phyloP scores from a whole-genome alignment of 2,329 filamentous ascomycete genomes.

The Triangularia setosa region DNA sequence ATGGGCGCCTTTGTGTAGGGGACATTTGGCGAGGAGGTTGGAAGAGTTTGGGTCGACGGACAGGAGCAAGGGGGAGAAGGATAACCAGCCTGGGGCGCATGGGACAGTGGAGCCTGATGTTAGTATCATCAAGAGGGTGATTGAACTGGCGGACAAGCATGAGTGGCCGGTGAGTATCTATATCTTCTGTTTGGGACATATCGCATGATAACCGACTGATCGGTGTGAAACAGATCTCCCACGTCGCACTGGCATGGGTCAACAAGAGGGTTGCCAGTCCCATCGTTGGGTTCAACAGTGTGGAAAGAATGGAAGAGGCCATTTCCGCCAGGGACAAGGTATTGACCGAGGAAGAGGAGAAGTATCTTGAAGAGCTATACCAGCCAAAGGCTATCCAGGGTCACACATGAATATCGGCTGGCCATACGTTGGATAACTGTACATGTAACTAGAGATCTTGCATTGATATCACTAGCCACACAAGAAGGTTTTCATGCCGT shows the following conservation, averaged over 20 bases:
- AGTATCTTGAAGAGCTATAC: slow-evolving; percentile 61
- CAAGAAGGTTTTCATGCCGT: no score
- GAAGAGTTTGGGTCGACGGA: slow-evolving; percentile 27
- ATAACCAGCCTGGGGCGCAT: slow-evolving; percentile 27
- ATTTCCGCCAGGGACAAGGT: slow-evolving; percentile 43
- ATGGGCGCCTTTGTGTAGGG: slow-evolving; percentile 39
- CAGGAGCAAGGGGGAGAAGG: slow-evolving; percentile 33
- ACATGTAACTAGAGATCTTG: background rate
- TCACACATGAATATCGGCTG: slow-evolving; percentile 17
- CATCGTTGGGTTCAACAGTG: slow-evolving; percentile 59
- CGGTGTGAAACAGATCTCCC: slow-evolving; percentile 48
- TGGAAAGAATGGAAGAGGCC: slow-evolving; percentile 59
- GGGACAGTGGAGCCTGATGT: slow-evolving; percentile 34
- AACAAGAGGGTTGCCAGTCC: slow-evolving; percentile 51
- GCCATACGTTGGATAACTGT: background rate
- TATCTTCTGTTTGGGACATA: background rate
- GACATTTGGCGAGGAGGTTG: slow-evolving; percentile 35
- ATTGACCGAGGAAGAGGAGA: slow-evolving; percentile 55
- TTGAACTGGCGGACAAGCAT: slow-evolving; percentile 30
- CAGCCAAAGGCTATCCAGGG: slow-evolving; percentile 46
- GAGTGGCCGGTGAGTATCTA: slow-evolving; percentile 27
- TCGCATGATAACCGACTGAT: slow-evolving; percentile 25
- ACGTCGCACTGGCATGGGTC: slow-evolving; percentile 62
- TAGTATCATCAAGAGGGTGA: slow-evolving; percentile 29
- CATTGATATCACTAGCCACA: no score